phyloP scores from a whole-genome alignment of 306 rosid species.

The Cicer arietinum region DNA sequence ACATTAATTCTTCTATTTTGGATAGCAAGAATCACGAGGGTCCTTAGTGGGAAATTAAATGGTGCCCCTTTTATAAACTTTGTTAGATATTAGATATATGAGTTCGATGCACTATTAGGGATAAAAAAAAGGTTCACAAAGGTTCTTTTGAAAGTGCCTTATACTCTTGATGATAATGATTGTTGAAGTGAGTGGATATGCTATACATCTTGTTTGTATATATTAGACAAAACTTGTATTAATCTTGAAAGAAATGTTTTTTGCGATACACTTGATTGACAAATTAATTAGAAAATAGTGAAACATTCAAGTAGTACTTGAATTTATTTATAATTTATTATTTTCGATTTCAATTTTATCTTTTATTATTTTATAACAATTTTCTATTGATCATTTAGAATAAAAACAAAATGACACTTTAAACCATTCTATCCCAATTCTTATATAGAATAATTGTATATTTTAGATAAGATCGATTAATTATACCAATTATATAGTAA shows the following conservation, averaged over 20 bases:
- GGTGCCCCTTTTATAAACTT: not conserved
- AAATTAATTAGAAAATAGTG: not conserved
- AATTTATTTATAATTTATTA: not conserved
- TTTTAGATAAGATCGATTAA: too few species aligned
- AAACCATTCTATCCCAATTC: too few species aligned
- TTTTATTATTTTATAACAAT: too few species aligned
- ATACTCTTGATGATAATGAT: not conserved
- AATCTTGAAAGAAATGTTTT: not conserved
- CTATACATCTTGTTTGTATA: too few species aligned
- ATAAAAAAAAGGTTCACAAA: not conserved
- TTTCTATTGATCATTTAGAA: too few species aligned
- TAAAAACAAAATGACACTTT: too few species aligned
- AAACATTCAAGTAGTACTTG: not conserved
- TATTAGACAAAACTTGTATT: not conserved
- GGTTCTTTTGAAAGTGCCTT: constrained; percentile 2
- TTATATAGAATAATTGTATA: too few species aligned
- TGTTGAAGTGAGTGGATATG: not conserved
- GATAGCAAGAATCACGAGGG: not conserved
- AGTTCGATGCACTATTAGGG: not conserved
- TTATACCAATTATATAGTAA: too few species aligned
- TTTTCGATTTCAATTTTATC: not conserved
- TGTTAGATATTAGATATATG: not conserved
- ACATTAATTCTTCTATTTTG: not conserved
- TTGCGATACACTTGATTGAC: not conserved
- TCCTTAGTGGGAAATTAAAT: not conserved